Conservation (phyloP, 257 asterid genomes). For the Gentiana dahurica region DNA sequence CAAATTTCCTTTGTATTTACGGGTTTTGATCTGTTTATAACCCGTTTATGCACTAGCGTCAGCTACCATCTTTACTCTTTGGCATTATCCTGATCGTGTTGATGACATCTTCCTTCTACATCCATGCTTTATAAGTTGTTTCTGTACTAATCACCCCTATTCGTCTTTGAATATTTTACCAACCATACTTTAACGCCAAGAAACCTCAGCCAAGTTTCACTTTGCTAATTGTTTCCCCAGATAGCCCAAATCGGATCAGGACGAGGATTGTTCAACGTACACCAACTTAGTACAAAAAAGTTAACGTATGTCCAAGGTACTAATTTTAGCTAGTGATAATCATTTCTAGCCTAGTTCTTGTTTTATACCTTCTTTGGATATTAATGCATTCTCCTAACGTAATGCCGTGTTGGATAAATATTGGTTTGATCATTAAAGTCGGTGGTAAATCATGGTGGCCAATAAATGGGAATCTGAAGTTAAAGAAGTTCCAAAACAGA, state of each 20-base stretch:
- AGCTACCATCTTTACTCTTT: too few relatives aligned
- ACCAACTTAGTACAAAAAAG: conserved; percentile 17
- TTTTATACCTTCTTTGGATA: conserved; percentile 1
- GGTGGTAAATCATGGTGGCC: conserved; percentile 37
- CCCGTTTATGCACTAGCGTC: too few relatives aligned
- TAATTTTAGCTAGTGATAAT: conserved; percentile 10
- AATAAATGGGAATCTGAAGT: conserved; percentile 24
- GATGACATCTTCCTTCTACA: too few relatives aligned
- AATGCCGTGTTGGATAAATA: conserved; percentile 3
- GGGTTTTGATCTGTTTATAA: too few relatives aligned
- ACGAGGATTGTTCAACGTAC: conserved; percentile 26
- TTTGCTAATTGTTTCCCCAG: conserved; percentile 6
- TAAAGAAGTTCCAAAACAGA: conserved; percentile 25
- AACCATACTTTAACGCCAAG: too few relatives aligned
- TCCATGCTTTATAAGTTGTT: too few relatives aligned
- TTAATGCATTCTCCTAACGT: neutral
- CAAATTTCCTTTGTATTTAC: too few relatives aligned
- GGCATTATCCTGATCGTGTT: too few relatives aligned
- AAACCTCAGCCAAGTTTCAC: conserved; percentile 6
- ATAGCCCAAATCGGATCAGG: conserved; percentile 37
- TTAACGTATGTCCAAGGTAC: conserved; percentile 40
- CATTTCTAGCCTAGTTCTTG: conserved; percentile 3
- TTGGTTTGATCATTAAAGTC: conserved; percentile 15
- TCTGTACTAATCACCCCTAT: too few relatives aligned
- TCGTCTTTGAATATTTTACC: too few relatives aligned